phyloP scores from a whole-genome alignment of 495 filamentous ascomycete genomes.

The Neurospora discreta region DNA sequence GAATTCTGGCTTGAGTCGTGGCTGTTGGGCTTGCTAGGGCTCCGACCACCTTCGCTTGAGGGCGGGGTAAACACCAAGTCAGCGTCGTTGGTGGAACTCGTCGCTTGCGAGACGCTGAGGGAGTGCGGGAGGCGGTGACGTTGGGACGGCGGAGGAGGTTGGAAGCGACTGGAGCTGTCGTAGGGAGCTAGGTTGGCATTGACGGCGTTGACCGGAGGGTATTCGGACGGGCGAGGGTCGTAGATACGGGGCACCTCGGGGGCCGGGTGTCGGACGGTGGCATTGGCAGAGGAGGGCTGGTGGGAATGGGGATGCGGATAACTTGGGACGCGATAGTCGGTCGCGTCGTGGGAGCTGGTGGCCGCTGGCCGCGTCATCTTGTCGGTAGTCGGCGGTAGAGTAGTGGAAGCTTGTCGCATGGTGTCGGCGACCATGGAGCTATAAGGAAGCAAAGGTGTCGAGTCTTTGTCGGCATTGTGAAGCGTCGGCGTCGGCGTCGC shows the following conservation, averaged over 20 bases:
- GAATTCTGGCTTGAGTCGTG: slow-evolving; percentile 35
- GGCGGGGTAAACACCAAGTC: slow-evolving; percentile 37
- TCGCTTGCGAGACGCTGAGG: slow-evolving; percentile 33
- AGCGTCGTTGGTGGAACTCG: slow-evolving; percentile 28
- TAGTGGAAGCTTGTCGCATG: background rate
- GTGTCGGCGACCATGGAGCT: background rate
- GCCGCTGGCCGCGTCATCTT: background rate
- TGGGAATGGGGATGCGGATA: slow-evolving; percentile 2
- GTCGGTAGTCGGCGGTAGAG: background rate
- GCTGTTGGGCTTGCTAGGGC: slow-evolving; percentile 22
- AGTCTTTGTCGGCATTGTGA: slow-evolving; percentile 13
- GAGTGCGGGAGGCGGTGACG: slow-evolving; percentile 20
- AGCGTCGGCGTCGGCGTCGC: background rate
- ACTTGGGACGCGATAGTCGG: background rate
- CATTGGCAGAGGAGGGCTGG: slow-evolving; percentile 10
- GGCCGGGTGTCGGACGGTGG: slow-evolving; percentile 10
- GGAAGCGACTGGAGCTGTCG: background rate
- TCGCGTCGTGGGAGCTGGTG: slow-evolving; percentile 1
- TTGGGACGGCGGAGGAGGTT: slow-evolving; percentile 2
- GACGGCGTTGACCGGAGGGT: background rate
- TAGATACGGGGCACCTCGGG: background rate
- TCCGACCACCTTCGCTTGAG: slow-evolving; percentile 32
- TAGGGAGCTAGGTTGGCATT: background rate
- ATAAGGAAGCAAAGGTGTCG: slow-evolving; percentile 7
- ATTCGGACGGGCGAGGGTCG: slow-evolving; percentile 4